Evolutionary conservation across 2,329 filamentous ascomycete species (phyloP).

Genomic region (Sarocladium oryzae): DNA sequence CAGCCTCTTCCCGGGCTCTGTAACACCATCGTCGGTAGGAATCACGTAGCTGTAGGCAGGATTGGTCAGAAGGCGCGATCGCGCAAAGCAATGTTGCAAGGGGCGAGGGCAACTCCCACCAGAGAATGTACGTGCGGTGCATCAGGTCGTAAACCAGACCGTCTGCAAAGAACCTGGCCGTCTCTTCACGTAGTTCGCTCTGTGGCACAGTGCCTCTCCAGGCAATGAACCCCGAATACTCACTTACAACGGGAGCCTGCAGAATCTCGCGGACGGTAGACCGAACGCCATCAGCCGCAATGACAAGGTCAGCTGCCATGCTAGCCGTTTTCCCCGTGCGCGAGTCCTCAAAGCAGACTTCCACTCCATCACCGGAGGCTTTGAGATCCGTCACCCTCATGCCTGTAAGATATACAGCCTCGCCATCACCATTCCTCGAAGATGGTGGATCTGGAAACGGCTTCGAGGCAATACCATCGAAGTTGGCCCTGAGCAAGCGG

Average conservation of each 20-base stretch:
- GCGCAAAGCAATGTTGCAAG: background rate
- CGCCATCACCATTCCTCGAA: background rate
- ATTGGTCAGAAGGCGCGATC: background rate
- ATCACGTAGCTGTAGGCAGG: constrained; percentile 8
- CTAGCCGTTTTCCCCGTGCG: background rate
- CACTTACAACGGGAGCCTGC: background rate
- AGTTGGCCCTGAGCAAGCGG: constrained; percentile 5
- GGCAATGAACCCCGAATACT: constrained; percentile 9
- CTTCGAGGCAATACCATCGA: constrained; percentile 3
- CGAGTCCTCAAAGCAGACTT: background rate
- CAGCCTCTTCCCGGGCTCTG: constrained; percentile 3
- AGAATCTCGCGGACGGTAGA: constrained; percentile 1
- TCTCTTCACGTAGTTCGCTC: constrained; percentile 2
- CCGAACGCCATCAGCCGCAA: constrained; percentile 10
- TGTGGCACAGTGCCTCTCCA: constrained; percentile 11
- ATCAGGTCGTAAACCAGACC: constrained; percentile 1
- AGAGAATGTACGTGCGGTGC: background rate
- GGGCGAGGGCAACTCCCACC: too few species aligned
- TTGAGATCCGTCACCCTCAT: background rate
- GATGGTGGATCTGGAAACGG: background rate
- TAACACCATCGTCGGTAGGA: constrained; percentile 3
- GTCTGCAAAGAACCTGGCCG: constrained; percentile 4
- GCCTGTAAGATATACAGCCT: background rate
- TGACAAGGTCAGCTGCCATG: constrained; percentile 9
- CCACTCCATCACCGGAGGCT: background rate